phyloP scores from a whole-genome alignment of 2,329 filamentous ascomycete genomes.

The Dothidotthia symphoricarpi region DNA sequence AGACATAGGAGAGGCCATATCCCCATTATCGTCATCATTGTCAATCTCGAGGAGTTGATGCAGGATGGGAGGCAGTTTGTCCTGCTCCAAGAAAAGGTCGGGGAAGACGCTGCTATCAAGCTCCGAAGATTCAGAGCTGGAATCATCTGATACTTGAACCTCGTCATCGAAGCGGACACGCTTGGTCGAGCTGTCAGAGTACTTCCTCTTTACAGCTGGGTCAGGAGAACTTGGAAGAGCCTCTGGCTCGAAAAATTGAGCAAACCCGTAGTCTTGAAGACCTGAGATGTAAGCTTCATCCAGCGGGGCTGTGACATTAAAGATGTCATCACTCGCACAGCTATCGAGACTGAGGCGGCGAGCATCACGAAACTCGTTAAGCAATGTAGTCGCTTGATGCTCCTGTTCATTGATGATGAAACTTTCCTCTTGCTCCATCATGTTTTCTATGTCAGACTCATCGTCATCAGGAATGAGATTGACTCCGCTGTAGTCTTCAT shows the following conservation, averaged over 20 bases:
- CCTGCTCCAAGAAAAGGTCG: constrained; percentile 75
- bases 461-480: constrained; percentile 73
- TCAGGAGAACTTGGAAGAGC: constrained; percentile 44
- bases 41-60: constrained; percentile 68
- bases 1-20: constrained; percentile 45
- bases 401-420: constrained; percentile 57
- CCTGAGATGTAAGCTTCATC: constrained; percentile 25
- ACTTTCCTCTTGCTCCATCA: constrained; percentile 74
- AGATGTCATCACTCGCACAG: constrained; percentile 35
- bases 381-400: constrained; percentile 30
- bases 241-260: constrained; percentile 42
- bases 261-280: constrained; percentile 35
- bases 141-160: constrained; percentile 63
- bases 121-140: constrained; percentile 47
- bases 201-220: constrained; percentile 35
- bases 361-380: constrained; percentile 35
- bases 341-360: constrained; percentile 38
- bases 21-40: constrained; percentile 45
- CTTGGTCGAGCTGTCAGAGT: constrained; percentile 48
- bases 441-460: constrained; percentile 76
- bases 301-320: constrained; percentile 31
- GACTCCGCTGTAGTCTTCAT: constrained; percentile 65
- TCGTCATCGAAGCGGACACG: constrained; percentile 72
- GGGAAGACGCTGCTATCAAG: constrained; percentile 69
- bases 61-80: constrained; percentile 68